phyloP scores from a whole-genome alignment of 1,139 yeast genomes.

The Taphrina wiesneri region DNA sequence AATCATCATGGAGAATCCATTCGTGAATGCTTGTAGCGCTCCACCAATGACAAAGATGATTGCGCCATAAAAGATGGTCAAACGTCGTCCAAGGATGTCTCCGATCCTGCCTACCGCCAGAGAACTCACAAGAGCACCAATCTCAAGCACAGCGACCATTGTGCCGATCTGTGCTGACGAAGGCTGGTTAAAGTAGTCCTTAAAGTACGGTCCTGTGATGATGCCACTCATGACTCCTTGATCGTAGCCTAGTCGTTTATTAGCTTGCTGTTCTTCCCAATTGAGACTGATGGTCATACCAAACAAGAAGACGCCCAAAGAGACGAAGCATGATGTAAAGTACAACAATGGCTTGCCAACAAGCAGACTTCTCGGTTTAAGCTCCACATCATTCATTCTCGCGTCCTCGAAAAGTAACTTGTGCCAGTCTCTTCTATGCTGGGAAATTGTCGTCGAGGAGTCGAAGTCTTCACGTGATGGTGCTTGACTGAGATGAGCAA shows the following conservation, averaged over 20 bases:
- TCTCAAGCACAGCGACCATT: constrained; percentile 76
- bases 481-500: neutral
- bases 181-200: constrained; percentile 71
- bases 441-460: neutral
- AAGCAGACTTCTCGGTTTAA: constrained; percentile 7
- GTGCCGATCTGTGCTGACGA: constrained; percentile 69
- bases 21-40: constrained; percentile 62
- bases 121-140: constrained; percentile 59
- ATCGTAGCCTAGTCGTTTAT: constrained; percentile 53
- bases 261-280: neutral
- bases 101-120: constrained; percentile 74
- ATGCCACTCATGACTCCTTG: constrained; percentile 91
- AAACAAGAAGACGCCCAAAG: constrained; percentile 78
- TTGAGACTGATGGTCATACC: constrained; percentile 48
- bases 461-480: neutral
- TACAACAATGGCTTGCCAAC: constrained; percentile 52
- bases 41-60: constrained; percentile 81
- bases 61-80: constrained; percentile 81
- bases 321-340: constrained; percentile 78
- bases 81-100: constrained; percentile 76
- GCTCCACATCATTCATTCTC: neutral
- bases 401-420: neutral
- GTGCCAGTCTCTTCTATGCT: neutral
- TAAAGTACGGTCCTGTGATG: constrained; percentile 67
- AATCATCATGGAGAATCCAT: constrained; percentile 56